Percentiles rank a stretch among this genome's conserved stretches.
Conservation (phyloP, 169 alveolate genomes). For the Eimeria maxima region DNA sequence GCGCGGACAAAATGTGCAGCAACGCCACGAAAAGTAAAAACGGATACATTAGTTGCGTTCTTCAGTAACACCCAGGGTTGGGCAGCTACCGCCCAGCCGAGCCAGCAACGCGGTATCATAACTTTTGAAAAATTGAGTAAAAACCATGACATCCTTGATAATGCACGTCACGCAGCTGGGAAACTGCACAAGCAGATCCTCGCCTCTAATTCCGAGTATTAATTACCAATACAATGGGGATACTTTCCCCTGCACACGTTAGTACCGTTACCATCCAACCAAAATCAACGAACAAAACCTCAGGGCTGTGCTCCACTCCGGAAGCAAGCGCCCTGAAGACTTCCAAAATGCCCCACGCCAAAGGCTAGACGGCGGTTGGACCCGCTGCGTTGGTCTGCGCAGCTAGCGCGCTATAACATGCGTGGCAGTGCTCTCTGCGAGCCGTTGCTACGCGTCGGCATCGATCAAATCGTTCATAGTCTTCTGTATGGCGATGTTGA, state of each 20-base stretch:
- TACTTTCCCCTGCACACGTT: not conserved
- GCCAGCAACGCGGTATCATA: not conserved
- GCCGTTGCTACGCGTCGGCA: conserved; percentile 40
- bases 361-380: not conserved
- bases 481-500: conserved; percentile 85
- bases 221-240: not conserved
- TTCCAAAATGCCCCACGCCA: not conserved
- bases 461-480: conserved; percentile 76
- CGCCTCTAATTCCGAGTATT: not conserved
- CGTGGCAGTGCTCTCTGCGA: not conserved
- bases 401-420: not conserved
- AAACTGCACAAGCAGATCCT: not conserved
- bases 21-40: not conserved
- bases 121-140: not conserved
- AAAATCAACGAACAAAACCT: not conserved
- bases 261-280: not conserved
- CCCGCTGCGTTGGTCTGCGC: conserved; percentile 13
- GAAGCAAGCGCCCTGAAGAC: not conserved
- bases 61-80: not conserved
- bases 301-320: not conserved
- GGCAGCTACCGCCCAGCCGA: not conserved
- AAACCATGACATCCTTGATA: not conserved
- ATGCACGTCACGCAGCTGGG: not conserved
- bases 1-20: conserved; percentile 11
- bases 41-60: not conserved